Evolutionary conservation across 1,139 yeast species (phyloP), one percentile per base, ranked within the genome.

Genomic region (Suhomyces ambrosiae): DNA sequence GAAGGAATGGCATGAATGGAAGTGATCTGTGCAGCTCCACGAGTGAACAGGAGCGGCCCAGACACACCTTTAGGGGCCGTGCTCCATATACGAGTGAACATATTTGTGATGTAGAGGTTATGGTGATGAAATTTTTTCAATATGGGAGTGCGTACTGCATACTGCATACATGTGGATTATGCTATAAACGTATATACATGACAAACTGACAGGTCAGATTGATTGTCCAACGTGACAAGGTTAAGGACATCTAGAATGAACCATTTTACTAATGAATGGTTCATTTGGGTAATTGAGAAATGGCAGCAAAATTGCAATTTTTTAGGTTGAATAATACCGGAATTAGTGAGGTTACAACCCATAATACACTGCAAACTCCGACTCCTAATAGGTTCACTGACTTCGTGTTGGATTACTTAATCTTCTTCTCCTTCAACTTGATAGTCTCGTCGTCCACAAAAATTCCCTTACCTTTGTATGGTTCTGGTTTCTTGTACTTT

Each of bases 401-500:
- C n/a, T n/a, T n/a, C n/a, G n/a, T n/a, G n/a, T n/a, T n/a, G n/a
- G n/a, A 25, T 33, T 74, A 90, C 80, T 90, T 92, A 61, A 89
- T 86, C 76, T 89, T 90, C 77, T 86, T 86, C 52, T 85, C 89
- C 76, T 92, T 92, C 60, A 90, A 74, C 61, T 80, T 84, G 60
- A 92, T 84, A 37, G 95, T 89, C 67, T 92, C 97, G 55, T 82
- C 85, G 62, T 90, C 87, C 38, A 94, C 85, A 58, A 85, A 94
- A 38, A 94, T 86, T 56, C 99, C 99, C 65, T 94, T 94, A 58
- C 98, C 98, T 67, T 94, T 94, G 64, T 94, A 94, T 27, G 97
- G 97, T 66, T 94, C 99, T 27, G 99, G 99, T 45, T 95, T 95
- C 62, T 88, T 86, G 71, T 79, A 80, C 52, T 79, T 80, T 61